Base-by-base conservation (phyloP, 2,329 filamentous ascomycete species). In the Xylariaceae sp. region DNA sequence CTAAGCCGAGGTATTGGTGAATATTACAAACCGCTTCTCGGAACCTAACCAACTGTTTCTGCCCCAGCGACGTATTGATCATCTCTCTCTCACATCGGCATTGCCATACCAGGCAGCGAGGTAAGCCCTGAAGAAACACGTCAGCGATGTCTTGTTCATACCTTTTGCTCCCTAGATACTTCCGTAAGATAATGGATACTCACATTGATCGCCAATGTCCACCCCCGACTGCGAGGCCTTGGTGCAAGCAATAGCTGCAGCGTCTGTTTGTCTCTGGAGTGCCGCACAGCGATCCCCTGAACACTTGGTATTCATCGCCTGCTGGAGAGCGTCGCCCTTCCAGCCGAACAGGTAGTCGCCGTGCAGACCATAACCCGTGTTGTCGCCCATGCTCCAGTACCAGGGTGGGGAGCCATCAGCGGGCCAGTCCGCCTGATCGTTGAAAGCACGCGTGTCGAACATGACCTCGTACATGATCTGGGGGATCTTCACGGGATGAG, bases 401-500 rank as follows among this genome's bases (percentile, higher is more conserved):
- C 64, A 65, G 27, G 63, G 63, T 44, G 58, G 56, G 27, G 59
- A 62, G 54, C 65, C 64, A 57, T 68, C 63, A 47, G 61, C 64
- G 49, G 60, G 61, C 68, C 68, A 60, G 56, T 60, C 67, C 42
- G 58, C 58, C 63, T 66, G 50, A 57, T 64, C 60, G 59, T 66
- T 66, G 53, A 64, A 66, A 42, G 54, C 53, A 44, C 58, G 58
- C 1, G 64, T 71, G 54, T 72, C 69, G 53, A 69, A 71, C 59
- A 72, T 71, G 42, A 70, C 62, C 56, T 72, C 69, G 52, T 69
- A 71, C 69, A 71, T 71, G 48, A 72, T 51, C 58, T 72, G 69
- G 32, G 70, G 69, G 36, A 70, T 55, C 50, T 56, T 56, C 45
- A 65, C 61, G 0, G 63, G 63, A 58, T 66, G 63, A 1, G 62